Evolutionary conservation across 805 yeast genomes (phyloP), one percentile per base, ranked within the genome.

Genomic region (Starmerella asiatica): DNA sequence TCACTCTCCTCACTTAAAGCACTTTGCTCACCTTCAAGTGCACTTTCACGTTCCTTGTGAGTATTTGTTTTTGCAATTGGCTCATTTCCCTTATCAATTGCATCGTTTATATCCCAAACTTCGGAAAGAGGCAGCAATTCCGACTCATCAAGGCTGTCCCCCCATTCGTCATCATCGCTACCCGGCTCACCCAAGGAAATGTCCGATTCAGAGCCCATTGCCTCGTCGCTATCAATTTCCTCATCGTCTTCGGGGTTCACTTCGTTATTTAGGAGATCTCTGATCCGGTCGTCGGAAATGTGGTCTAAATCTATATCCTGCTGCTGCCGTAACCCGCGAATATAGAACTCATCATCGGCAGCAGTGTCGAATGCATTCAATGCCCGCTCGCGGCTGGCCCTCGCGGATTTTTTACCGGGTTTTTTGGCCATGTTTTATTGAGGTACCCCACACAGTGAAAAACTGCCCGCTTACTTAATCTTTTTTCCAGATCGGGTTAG

Each of bases 51-150:
- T 12, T 19, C 30, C 19, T 29, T 5, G 21, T 14, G 24, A 17
- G 11, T 16, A 3, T 18, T 17, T 26, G 12, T 30, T 18, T 18
- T 28, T 20, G n/a, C n/a, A 5, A 21, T 5, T 5, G 14, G 18
- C 14, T 31, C 37, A 8, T 45, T 45, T 18, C 42, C 37, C 43
- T 71, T 77, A 21, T 57, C 61, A 24, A 32, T 11, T 4, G 17
- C 34, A 6, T 76, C 83, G 56, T 82, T 91, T 59, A 74, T 59
- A 54, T 80, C 95, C 94, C 94, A 84, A 3, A 82, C 85, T 49
- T 77, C 85, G n/a, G 93, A 79, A 29, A 85, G 64, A 0, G 93
- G 72, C 43, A 79, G 69, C 39, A 85, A 66, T 48, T 83, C 80
- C 23, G 59, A 64, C 54, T 83, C 94, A 51, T 83, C 94, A 32